Base-by-base conservation (phyloP, 257 asterid species). In the Lithospermum erythrorhizon region DNA sequence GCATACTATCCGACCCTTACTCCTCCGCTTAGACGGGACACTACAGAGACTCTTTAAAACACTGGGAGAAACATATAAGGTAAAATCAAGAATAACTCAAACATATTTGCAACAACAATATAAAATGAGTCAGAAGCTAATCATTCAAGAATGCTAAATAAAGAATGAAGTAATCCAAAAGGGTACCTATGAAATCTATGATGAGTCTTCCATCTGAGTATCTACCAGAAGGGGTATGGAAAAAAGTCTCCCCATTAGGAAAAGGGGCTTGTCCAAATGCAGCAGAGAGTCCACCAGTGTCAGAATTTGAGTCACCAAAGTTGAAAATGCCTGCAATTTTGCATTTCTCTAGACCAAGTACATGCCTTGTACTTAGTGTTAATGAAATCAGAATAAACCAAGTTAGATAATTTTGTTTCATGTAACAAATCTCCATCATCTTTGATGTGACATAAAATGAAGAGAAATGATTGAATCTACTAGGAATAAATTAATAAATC, bases 251-350 rank as follows among this genome's bases (percentile, higher is more conserved):
- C 18, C 72, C 72, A 30, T 61, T 16, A 9, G 72, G 67, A 4
- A 49, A 29, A 23, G 23, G 47, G 27, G 58, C 32, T 37, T 61
- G 67, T 1, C 62, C 67, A 30, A 68, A 55, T 0, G 67, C 67
- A 3, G 72, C 72, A 3, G 62, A 54, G 6, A 17, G 16, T 4
- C 62, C 58, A 32, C 72, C 72, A 17, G 72, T 68, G 57, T 76
- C 76, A 0, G 74, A 73, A 52, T 73, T 73, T 0, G 82, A 77
- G 55, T 77, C 79, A 0, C 79, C 79, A 11, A 70, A 77, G 49
- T 70, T 77, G 76, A 66, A 73, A 11, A 77, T 25, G 14, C 69
- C 60, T 3, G 49, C 61, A 60, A 63, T 57, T 2, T 67, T 22
- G 20, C 65, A 64, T 2, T 32, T 51, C 13, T 62, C 32, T 27